Base-by-base conservation (phyloP, 1,284 basidiomycete genomes). In the Ganoderma multipileum region DNA sequence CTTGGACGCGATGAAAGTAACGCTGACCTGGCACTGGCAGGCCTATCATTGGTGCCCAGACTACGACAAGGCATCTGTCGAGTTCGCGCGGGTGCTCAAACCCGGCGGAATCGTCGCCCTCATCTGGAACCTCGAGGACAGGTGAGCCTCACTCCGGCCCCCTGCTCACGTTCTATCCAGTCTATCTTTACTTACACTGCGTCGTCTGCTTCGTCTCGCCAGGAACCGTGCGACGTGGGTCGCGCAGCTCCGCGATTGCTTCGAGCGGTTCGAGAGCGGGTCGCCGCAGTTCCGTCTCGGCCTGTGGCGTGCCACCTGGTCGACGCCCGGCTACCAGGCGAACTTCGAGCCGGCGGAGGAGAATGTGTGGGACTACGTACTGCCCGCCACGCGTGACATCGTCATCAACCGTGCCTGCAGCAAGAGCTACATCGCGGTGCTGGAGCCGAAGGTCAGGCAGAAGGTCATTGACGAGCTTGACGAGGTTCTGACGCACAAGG, bases 21-120 rank as follows among this genome's bases (percentile, higher is more conserved):
- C n/a, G 52, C 28, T 9, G 16, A 8, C 47, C 23, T 33, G 33
- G 62, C 5, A 26, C 33, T 33, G 33, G 33, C 71, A 94, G 89
- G 93, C 93, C 16, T 95, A 89, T 76, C 93, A 95, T 79, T 95
- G 93, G 93, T 93, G 91, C 74, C 90, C 90, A 2, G 86, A 94
- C 76, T 91, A 88, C 76, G 83, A 88, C 67, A 84, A 82, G 65
- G 91, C 92, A 1, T 83, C 84, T 18, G 79, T 78, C 0, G 93
- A 95, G 76, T 91, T 95, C 76, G 83, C 86, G 28, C 85, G 93
- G 42, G 86, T 93, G 73, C 81, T 95, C 61, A 92, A 92, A 76
- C 89, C 90, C 0, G 79, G 81, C 39, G 93, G 92, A 5, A 78
- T 85, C 7, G 83, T 89, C n/a, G 88, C 83, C 3, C 83, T 92